These are phyloP conservation scores for Pseudomicrostroma phylloplanum DNA, from an alignment of 1,284 basidiomycete genomes.

Conservation along the genomic window DNA sequence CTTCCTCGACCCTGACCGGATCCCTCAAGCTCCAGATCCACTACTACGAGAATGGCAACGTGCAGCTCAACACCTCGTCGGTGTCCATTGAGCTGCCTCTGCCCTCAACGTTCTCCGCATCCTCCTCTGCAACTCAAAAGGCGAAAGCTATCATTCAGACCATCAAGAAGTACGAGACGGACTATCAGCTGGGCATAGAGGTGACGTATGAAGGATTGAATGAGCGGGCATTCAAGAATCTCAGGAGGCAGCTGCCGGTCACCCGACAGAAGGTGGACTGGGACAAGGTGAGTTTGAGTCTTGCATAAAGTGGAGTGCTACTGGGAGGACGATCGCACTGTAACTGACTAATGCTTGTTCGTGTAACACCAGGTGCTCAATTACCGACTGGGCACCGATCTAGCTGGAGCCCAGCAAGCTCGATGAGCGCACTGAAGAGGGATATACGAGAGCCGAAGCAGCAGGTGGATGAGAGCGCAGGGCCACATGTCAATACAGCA, in stretches of 20 bases:
- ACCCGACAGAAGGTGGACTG: constrained; percentile 49
- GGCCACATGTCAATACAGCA: too few species aligned
- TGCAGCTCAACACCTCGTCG: constrained; percentile 35
- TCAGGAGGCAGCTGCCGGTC: constrained; percentile 42
- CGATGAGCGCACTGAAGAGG: too few species aligned
- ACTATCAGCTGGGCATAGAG: constrained; percentile 33
- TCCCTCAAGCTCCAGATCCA: constrained; percentile 31
- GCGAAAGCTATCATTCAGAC: constrained; percentile 24
- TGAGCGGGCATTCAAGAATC: constrained; percentile 41
- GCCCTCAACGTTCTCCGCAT: background rate
- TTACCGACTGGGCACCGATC: background rate
- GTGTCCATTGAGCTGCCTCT: constrained; percentile 20
- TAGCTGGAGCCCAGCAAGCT: background rate
- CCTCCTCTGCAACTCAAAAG: background rate
- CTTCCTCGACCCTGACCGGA: constrained; percentile 13
- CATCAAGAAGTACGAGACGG: constrained; percentile 34
- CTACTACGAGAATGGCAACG: constrained; percentile 51
- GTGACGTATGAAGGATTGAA: constrained; percentile 28
- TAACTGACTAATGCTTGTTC: background rate
- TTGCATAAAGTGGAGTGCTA: background rate
- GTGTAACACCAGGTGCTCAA: background rate
- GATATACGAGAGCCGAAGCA: too few species aligned
- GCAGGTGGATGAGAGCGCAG: too few species aligned
- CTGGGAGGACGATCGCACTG: background rate
- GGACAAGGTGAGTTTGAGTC: constrained; percentile 45